These are phyloP conservation scores for Calcarisporium arbuscula DNA, from an alignment of 2,329 filamentous ascomycete species.

Conservation along the genomic window DNA sequence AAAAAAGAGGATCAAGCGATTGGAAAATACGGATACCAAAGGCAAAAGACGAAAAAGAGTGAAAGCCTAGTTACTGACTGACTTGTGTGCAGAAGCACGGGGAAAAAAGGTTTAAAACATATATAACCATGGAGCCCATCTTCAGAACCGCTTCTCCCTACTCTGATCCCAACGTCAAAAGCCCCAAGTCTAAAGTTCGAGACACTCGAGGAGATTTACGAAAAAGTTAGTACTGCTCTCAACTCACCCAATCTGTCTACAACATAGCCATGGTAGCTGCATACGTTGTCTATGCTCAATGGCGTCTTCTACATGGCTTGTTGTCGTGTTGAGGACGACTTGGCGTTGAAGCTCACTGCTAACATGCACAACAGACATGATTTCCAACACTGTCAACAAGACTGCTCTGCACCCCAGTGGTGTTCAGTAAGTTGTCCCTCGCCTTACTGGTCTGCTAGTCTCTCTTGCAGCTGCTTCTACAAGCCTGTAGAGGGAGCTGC, in stretches of 20 bases:
- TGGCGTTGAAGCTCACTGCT: too few relatives aligned
- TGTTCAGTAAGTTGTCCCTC: conserved; percentile 66
- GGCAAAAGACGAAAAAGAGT: too few relatives aligned
- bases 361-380: conserved; percentile 32
- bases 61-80: conserved; percentile 7
- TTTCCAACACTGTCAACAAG: conserved; percentile 70
- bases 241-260: conserved; percentile 7
- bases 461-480: too few relatives aligned
- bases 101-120: conserved; percentile 25
- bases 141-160: conserved; percentile 30
- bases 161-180: conserved; percentile 31
- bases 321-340: too few relatives aligned
- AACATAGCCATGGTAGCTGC: neutral
- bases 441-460: conserved; percentile 10
- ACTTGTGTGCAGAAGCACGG: conserved; percentile 1
- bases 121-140: conserved; percentile 35
- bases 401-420: conserved; percentile 85
- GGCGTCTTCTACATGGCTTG: too few relatives aligned
- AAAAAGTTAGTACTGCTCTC: conserved; percentile 39
- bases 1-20: too few relatives aligned
- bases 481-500: too few relatives aligned
- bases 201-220: conserved; percentile 30
- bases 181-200: conserved; percentile 32
- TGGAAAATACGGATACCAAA: too few relatives aligned
- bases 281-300: neutral